Percentiles rank a stretch among this genome's conserved stretches.
Evolutionary conservation across 164 flowering plant species (phyloP).

Genomic region (Nymphaea thermarum): DNA sequence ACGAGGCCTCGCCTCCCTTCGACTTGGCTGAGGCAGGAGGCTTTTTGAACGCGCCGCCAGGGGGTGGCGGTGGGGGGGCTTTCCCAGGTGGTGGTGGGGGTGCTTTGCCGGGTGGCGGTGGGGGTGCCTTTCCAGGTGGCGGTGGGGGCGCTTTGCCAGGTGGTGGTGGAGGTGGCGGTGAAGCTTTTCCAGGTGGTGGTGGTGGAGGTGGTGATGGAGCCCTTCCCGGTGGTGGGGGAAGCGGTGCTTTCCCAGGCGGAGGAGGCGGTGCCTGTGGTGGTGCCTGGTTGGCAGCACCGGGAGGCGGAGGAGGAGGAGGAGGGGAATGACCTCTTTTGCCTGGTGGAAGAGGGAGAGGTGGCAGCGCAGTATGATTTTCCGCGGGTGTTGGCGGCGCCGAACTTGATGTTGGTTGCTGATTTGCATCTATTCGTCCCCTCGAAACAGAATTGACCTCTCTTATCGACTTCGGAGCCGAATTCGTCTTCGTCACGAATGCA

Average conservation of each 20-base stretch:
- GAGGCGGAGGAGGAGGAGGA: not conserved
- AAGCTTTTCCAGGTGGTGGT: constrained; percentile 9
- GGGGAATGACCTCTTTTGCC: not conserved
- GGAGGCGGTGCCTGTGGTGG: constrained; percentile 8
- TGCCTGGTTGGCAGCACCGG: not conserved
- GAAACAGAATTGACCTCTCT: too few relatives aligned
- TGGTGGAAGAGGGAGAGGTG: too few relatives aligned
- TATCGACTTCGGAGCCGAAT: too few relatives aligned
- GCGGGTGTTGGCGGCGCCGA: too few relatives aligned
- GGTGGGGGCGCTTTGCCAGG: constrained; percentile 10
- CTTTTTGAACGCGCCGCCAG: not conserved
- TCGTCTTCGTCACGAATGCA: too few relatives aligned
- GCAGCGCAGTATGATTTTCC: too few relatives aligned
- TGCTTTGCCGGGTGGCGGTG: constrained; percentile 28
- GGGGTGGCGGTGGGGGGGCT: constrained; percentile 10
- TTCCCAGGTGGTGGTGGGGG: constrained; percentile 38
- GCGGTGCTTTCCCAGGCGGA: constrained; percentile 5
- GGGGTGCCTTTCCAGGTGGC: constrained; percentile 13
- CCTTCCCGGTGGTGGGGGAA: constrained; percentile 6
- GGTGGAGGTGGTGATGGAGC: constrained; percentile 10
- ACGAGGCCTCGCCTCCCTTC: constrained; percentile 10
- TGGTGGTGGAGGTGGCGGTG: constrained; percentile 19
- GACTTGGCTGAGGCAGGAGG: constrained; percentile 4
- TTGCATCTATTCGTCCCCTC: too few relatives aligned
- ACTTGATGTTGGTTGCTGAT: too few relatives aligned